Percentiles rank a stretch among this genome's conserved stretches.
Evolutionary conservation across 768 basidiomycete species (phyloP).

Genomic region (Auriscalpium microsporum): DNA sequence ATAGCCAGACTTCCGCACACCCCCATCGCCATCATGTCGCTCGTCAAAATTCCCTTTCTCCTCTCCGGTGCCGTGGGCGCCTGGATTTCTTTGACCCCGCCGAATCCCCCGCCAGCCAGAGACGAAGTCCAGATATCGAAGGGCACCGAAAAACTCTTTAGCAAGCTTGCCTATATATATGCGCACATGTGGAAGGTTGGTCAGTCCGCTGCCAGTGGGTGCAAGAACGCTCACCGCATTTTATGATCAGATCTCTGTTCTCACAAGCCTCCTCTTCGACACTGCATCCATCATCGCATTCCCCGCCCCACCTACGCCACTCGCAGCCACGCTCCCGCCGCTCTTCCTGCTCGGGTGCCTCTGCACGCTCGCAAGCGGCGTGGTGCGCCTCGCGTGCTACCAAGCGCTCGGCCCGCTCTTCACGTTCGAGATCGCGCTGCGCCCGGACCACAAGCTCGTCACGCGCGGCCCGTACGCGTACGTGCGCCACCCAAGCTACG

Average conservation of each 20-base stretch:
- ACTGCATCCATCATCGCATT: too few relatives aligned
- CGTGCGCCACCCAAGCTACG: too few relatives aligned
- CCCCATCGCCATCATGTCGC: slow-evolving; percentile 1
- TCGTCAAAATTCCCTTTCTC: slow-evolving; percentile 7
- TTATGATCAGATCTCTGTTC: slow-evolving; percentile 4
- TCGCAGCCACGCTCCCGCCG: too few relatives aligned
- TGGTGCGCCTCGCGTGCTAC: too few relatives aligned
- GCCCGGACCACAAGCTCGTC: too few relatives aligned
- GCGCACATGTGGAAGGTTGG: slow-evolving; percentile 12
- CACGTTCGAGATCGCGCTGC: too few relatives aligned
- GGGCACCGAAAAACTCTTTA: slow-evolving; percentile 11
- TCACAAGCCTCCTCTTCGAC: too few relatives aligned
- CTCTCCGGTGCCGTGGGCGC: background rate
- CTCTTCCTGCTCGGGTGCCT: too few relatives aligned
- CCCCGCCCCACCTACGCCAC: too few relatives aligned
- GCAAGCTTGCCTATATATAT: slow-evolving; percentile 11
- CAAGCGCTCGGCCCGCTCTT: too few relatives aligned
- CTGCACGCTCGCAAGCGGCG: too few relatives aligned
- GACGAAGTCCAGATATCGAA: slow-evolving; percentile 4
- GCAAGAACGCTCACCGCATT: background rate
- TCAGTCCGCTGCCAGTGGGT: background rate
- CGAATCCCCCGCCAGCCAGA: slow-evolving; percentile 6
- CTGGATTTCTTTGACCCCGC: slow-evolving; percentile 12
- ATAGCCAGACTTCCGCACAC: background rate
- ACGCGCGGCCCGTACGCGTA: too few relatives aligned